Evolutionary conservation across 1,284 basidiomycete species (phyloP).

Genomic region (Anthracocystis walkeri): DNA sequence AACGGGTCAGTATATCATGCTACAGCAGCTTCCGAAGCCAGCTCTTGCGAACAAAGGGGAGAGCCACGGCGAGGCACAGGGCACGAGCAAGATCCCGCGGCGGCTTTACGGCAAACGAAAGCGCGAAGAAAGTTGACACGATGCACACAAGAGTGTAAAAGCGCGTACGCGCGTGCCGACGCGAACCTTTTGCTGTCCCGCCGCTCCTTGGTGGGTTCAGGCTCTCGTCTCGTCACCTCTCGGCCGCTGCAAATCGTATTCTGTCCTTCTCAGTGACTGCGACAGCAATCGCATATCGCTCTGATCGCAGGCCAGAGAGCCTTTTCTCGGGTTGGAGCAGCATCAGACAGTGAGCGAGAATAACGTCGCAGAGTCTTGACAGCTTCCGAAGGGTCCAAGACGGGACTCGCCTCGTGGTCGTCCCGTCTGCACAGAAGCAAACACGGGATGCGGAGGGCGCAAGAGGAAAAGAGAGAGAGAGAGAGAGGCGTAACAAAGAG

Average conservation of each 20-base stretch:
- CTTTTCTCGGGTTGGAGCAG: background rate
- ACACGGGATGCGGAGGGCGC: conserved; percentile 5
- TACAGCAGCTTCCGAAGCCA: background rate
- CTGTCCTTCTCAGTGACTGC: too few relatives aligned
- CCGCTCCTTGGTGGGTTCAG: too few relatives aligned
- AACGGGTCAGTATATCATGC: background rate
- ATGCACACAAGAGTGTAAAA: background rate
- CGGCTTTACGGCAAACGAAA: background rate
- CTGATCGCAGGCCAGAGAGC: too few relatives aligned
- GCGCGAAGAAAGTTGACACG: background rate
- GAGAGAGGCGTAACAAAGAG: background rate
- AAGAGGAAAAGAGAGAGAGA: background rate
- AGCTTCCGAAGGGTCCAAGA: conserved; percentile 4
- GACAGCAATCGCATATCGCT: too few relatives aligned
- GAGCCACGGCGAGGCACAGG: background rate
- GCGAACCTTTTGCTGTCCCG: background rate
- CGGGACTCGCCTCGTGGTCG: conserved; percentile 2
- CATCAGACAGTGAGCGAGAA: too few relatives aligned
- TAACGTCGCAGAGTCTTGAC: conserved; percentile 6
- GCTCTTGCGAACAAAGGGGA: background rate
- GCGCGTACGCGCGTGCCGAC: background rate
- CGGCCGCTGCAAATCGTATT: too few relatives aligned
- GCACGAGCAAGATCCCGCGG: background rate
- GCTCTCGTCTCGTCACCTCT: too few relatives aligned
- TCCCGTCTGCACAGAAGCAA: conserved; percentile 5